These are phyloP conservation scores for Amesomyces nigricolor DNA, from an alignment of 2,329 filamentous ascomycete species.

Conservation along the genomic window DNA sequence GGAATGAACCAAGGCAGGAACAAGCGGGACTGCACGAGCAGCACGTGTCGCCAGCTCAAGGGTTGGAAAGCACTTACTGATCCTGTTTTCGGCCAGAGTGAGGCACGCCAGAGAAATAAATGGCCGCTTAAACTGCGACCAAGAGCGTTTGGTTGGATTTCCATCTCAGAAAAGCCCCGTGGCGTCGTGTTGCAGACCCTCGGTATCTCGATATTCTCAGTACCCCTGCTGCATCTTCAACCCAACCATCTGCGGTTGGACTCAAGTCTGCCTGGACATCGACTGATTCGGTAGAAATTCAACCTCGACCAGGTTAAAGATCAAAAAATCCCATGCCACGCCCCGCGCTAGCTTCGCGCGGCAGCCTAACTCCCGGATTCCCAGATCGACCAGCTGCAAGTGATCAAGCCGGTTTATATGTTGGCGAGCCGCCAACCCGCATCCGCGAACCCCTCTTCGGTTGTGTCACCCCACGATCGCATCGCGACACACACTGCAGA, in stretches of 20 bases:
- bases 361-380: conserved; percentile 10
- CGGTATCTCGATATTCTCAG: background rate
- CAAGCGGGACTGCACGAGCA: background rate
- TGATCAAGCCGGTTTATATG: conserved; percentile 4
- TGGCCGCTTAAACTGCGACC: conserved; percentile 9
- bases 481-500: background rate
- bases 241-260: conserved; percentile 6
- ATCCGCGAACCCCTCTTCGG: conserved; percentile 8
- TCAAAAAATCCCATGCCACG: background rate
- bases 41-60: conserved; percentile 19
- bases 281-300: conserved; percentile 1
- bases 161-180: conserved; percentile 18
- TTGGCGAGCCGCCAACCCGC: background rate
- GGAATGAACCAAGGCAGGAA: background rate
- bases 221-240: conserved; percentile 5
- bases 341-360: background rate
- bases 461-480: conserved; percentile 7
- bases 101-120: conserved; percentile 5
- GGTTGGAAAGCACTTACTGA: conserved; percentile 4
- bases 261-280: conserved; percentile 18
- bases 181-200: conserved; percentile 13
- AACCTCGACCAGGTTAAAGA: background rate
- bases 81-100: conserved; percentile 8
- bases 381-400: conserved; percentile 2
- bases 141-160: conserved; percentile 20